Evolutionary conservation across 345 rosid genomes (phyloP), one percentile per base, ranked within the genome.

Genomic region (Acer campestre): DNA sequence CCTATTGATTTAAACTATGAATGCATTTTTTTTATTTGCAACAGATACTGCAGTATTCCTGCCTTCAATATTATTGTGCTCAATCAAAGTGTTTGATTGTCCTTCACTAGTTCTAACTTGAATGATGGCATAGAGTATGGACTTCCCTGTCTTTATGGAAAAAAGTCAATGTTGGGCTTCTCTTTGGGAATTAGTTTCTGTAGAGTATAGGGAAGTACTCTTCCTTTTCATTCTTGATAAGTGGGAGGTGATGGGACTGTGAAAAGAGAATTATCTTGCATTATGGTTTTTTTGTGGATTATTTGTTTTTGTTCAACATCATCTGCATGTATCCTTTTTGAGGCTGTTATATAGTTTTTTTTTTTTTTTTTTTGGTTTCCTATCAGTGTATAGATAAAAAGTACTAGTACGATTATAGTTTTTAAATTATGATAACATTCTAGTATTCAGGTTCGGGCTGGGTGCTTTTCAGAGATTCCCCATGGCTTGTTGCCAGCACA

Each of bases 391-490:
- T 40, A 59, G 25, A 67, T 18, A 63, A 23, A 18, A n/a, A 18
- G 22, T 55, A 18, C 23, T 56, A 5, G 61, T 18, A 25, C 44
- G 44, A 7, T 49, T 67, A 61, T 75, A 42, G 27, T 70, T 71
- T 27, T 74, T 49, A 53, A 71, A 17, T 48, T 51, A 27, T 63
- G 62, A 62, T 63, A 25, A 68, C 38, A n/a, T 27, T 80, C 59
- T 75, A 78, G 23, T 51, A 7, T 83, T 78, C 79, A 95, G 98
- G 95, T 95, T 77, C 93, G 94, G 83, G 97, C 90, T 78, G 98
- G 97, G 84, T 93, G 98, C 88, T 93, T 95, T 86, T 90, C 95
- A 51, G 97, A 93, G 90, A 91, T 92, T 85, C 88, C 95, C 13
- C 87, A 84, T 79, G 87, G 85, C 75, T 90, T 97, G 68, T 79